phyloP scores from a whole-genome alignment of 1,284 basidiomycete genomes.

The Apiotrichum domesticum region DNA sequence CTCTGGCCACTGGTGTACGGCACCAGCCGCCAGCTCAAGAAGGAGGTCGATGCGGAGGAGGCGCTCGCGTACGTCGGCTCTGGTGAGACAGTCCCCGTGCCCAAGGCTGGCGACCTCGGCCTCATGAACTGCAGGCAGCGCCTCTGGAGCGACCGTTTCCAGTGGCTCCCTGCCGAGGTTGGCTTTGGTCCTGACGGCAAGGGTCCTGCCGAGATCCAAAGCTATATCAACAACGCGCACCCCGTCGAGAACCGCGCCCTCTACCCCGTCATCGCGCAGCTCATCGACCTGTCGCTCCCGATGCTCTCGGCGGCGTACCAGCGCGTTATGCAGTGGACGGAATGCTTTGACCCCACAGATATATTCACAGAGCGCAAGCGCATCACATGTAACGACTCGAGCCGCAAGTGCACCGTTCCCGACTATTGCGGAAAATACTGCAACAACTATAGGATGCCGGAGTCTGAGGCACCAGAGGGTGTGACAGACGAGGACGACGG shows the following conservation, averaged over 20 bases:
- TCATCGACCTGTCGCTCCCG: conserved; percentile 3
- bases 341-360: neutral
- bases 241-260: neutral
- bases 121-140: neutral
- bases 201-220: neutral
- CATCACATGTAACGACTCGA: neutral
- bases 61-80: neutral
- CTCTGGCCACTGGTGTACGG: conserved; percentile 15
- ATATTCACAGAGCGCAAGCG: neutral
- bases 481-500: neutral
- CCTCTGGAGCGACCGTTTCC: conserved; percentile 4
- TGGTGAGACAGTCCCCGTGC: conserved; percentile 1
- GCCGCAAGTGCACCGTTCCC: conserved; percentile 3
- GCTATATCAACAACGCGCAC: conserved; percentile 15
- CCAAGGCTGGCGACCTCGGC: neutral
- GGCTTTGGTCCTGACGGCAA: neutral
- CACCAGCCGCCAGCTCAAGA: conserved; percentile 1
- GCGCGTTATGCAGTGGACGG: conserved; percentile 7
- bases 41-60: neutral
- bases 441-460: neutral
- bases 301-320: conserved; percentile 2
- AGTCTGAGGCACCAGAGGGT: neutral
- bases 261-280: conserved; percentile 5
- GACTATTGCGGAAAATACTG: neutral
- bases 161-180: conserved; percentile 15